Percentiles rank a stretch among this genome's conserved stretches.
Conservation (phyloP, 805 yeast species). For the Clavispora carvajalis region DNA sequence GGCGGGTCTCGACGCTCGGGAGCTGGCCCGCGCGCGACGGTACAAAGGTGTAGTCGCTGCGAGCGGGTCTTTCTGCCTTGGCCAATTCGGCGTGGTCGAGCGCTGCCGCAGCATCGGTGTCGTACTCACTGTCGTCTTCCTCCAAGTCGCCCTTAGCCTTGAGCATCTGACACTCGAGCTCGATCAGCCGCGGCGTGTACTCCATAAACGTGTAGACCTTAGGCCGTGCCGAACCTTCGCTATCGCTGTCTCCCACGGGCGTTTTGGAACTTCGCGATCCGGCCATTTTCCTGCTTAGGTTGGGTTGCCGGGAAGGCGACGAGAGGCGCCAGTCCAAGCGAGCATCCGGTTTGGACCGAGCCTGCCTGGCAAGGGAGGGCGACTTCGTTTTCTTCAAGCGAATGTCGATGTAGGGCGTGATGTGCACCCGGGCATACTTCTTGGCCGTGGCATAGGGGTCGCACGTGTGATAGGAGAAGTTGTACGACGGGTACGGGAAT, state of each 20-base stretch:
- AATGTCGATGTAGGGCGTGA: constrained; percentile 35
- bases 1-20: background rate
- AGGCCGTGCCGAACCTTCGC: background rate
- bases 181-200: constrained; percentile 5
- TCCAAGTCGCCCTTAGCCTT: constrained; percentile 3
- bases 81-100: background rate
- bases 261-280: background rate
- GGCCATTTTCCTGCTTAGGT: too few species aligned
- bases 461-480: constrained; percentile 37
- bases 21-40: constrained; percentile 2
- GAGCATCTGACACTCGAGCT: constrained; percentile 1
- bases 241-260: background rate
- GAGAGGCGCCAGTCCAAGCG: background rate
- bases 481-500: constrained; percentile 42
- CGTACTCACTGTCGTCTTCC: constrained; percentile 8
- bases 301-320: background rate
- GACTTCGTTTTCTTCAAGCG: constrained; percentile 18
- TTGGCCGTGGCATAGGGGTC: constrained; percentile 21
- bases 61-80: background rate
- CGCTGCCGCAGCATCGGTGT: constrained; percentile 6
- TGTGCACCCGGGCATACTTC: constrained; percentile 23
- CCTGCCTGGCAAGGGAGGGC: constrained; percentile 4
- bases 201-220: constrained; percentile 4
- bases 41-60: constrained; percentile 1
- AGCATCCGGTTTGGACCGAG: background rate